These are phyloP conservation scores for Diplosphaera chodatii DNA, from an alignment of 139 green algal species.

Conservation along the genomic window DNA sequence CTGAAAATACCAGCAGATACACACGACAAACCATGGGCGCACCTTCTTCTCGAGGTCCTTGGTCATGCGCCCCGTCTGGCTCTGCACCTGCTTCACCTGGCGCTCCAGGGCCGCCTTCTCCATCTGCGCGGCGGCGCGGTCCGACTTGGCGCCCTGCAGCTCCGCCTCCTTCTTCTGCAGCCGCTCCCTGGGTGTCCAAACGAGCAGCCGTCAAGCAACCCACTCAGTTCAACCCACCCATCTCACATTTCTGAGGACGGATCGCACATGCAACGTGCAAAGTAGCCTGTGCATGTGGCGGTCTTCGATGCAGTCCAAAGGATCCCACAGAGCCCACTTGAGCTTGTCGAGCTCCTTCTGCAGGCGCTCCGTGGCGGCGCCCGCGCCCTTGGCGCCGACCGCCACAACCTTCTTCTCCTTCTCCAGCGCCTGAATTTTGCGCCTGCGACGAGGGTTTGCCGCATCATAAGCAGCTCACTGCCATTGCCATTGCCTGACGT, in stretches of 20 bases:
- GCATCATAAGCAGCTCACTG: not conserved
- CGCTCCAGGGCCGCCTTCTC: slow-evolving; percentile 76
- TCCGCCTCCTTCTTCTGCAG: slow-evolving; percentile 59
- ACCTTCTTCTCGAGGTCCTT: slow-evolving; percentile 62
- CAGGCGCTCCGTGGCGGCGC: slow-evolving; percentile 25
- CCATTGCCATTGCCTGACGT: not conserved
- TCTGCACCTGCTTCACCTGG: slow-evolving; percentile 63
- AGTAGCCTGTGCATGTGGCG: no score
- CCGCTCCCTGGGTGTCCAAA: slow-evolving; percentile 37
- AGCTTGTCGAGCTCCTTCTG: slow-evolving; percentile 59
- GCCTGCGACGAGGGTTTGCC: no score
- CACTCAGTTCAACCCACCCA: no score
- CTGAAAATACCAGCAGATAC: no score
- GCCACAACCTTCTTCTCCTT: slow-evolving; percentile 47
- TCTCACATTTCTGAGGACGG: no score
- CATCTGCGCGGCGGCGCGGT: slow-evolving; percentile 40
- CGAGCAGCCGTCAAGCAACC: no score
- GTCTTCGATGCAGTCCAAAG: no score
- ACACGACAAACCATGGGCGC: no score
- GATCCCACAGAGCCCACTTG: no score
- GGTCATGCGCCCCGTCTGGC: slow-evolving; percentile 52
- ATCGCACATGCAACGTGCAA: no score
- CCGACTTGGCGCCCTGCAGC: slow-evolving; percentile 51
- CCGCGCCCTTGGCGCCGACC: slow-evolving; percentile 50
- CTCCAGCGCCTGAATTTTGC: slow-evolving; percentile 58